These are phyloP conservation scores for Colletotrichum costaricense DNA, from an alignment of 2,329 filamentous ascomycete genomes.

Conservation along the genomic window DNA sequence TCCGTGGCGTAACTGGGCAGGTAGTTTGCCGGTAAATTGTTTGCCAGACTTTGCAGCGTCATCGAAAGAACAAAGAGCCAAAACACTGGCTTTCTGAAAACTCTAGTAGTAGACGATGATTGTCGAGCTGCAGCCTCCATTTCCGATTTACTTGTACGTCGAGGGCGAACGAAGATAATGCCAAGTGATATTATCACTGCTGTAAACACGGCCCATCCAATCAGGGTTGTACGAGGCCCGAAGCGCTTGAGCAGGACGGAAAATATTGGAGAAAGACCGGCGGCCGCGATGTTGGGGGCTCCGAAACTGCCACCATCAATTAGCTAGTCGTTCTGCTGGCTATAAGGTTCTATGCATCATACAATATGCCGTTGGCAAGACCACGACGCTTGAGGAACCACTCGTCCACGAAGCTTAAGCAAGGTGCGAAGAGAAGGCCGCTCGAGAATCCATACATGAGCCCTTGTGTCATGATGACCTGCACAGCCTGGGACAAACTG, in stretches of 20 bases:
- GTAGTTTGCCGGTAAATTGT: conserved; percentile 13
- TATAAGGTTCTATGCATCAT: not conserved
- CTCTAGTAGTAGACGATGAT: not conserved
- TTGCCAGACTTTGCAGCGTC: conserved; percentile 9
- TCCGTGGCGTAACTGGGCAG: conserved; percentile 19
- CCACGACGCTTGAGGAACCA: conserved; percentile 53
- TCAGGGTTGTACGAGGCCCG: not conserved
- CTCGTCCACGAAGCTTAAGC: conserved; percentile 49
- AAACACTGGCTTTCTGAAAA: not conserved
- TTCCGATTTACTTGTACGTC: not conserved
- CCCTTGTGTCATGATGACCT: conserved; percentile 17
- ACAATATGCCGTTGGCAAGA: conserved; percentile 51
- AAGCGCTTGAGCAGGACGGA: conserved; percentile 14
- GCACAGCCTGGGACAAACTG: not conserved
- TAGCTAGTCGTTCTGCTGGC: rapidly evolving
- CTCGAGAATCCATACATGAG: conserved; percentile 16
- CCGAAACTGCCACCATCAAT: not conserved
- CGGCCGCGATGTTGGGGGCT: conserved; percentile 5
- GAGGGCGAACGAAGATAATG: not conserved
- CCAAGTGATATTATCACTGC: not conserved
- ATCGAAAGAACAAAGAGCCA: conserved; percentile 19
- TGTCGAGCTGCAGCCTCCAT: not conserved
- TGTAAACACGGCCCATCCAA: not conserved
- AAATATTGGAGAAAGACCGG: conserved; percentile 12
- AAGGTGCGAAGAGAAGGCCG: conserved; percentile 52